A percentile compares a stretch with the other conserved stretches of the same genome.
Conservation (phyloP, 2,329 filamentous ascomycete species). For the Polytolypa hystricis region DNA sequence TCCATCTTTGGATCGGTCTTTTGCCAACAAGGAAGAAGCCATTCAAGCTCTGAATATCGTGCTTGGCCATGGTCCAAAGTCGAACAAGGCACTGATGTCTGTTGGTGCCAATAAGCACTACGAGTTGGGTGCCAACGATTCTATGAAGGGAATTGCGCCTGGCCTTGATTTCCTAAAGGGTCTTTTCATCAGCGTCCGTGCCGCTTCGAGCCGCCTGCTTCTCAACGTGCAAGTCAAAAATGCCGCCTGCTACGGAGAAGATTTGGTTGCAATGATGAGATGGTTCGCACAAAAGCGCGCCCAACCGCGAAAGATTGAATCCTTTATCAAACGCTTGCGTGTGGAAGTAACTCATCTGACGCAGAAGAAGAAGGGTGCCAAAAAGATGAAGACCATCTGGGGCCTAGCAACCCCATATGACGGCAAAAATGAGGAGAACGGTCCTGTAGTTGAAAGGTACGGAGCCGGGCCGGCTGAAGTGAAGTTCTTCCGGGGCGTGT, state of each 20-base stretch:
- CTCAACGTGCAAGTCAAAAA: conserved; percentile 54
- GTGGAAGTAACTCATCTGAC: conserved; percentile 32
- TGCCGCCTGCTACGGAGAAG: conserved; percentile 49
- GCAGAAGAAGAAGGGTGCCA: conserved; percentile 25
- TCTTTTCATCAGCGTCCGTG: conserved; percentile 51
- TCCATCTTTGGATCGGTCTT: conserved; percentile 23
- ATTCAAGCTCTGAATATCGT: conserved; percentile 51
- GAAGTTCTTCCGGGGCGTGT: conserved; percentile 40
- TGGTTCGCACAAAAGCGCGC: too few relatives aligned
- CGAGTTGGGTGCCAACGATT: conserved; percentile 27
- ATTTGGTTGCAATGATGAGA: too few relatives aligned
- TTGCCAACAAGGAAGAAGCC: conserved; percentile 38
- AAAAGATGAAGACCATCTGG: conserved; percentile 35
- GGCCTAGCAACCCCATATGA: conserved; percentile 34
- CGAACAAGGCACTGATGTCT: conserved; percentile 29
- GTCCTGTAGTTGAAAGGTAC: conserved; percentile 23
- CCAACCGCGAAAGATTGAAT: conserved; percentile 13
- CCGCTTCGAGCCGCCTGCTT: conserved; percentile 46
- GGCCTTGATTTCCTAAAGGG: conserved; percentile 47
- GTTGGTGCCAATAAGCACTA: conserved; percentile 47
- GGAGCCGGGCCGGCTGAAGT: conserved; percentile 44
- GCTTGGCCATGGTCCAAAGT: conserved; percentile 39
- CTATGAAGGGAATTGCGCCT: conserved; percentile 30
- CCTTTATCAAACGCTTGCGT: conserved; percentile 31
- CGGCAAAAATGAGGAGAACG: conserved; percentile 23